Percentiles rank a stretch among this genome's conserved stretches.
Conservation (phyloP, 306 rosid genomes). For the Vigna nakashimae region DNA sequence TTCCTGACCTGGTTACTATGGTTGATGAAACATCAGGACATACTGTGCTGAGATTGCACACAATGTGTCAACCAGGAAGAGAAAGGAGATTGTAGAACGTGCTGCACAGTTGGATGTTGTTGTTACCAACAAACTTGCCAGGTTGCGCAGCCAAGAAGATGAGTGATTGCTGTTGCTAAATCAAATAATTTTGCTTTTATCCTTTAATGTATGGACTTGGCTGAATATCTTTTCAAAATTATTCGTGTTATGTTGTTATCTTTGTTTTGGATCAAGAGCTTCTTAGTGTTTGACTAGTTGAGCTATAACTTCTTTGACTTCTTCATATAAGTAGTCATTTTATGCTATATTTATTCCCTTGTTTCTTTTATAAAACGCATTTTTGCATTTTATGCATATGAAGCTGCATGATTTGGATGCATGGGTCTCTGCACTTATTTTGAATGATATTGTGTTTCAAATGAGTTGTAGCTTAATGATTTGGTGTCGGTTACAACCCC, state of each 20-base stretch:
- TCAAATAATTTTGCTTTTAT: conserved; percentile 10
- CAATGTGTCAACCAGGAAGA: conserved; percentile 49
- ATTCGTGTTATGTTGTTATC: conserved; percentile 22
- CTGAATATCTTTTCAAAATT: background rate
- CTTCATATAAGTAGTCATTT: background rate
- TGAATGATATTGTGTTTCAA: background rate
- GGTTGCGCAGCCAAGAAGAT: conserved; percentile 86
- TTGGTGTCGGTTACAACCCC: background rate
- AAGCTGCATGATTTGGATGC: background rate
- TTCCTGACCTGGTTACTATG: background rate
- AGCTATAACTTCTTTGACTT: conserved; percentile 5
- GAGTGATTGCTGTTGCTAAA: conserved; percentile 51
- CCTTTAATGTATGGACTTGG: conserved; percentile 30
- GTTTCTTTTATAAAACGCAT: background rate
- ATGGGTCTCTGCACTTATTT: no score
- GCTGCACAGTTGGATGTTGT: conserved; percentile 84
- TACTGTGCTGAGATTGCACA: conserved; percentile 74
- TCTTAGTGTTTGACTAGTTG: conserved; percentile 3
- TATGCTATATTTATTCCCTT: background rate
- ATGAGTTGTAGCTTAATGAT: background rate
- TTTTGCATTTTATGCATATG: background rate
- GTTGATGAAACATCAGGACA: conserved; percentile 49
- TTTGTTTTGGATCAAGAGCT: conserved; percentile 23
- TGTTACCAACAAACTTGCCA: conserved; percentile 74
- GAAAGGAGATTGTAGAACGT: conserved; percentile 79